Percentiles rank a stretch among this genome's conserved stretches.
Evolutionary conservation across 768 basidiomycete genomes (phyloP).

Genomic region (Lyophyllum decastes): DNA sequence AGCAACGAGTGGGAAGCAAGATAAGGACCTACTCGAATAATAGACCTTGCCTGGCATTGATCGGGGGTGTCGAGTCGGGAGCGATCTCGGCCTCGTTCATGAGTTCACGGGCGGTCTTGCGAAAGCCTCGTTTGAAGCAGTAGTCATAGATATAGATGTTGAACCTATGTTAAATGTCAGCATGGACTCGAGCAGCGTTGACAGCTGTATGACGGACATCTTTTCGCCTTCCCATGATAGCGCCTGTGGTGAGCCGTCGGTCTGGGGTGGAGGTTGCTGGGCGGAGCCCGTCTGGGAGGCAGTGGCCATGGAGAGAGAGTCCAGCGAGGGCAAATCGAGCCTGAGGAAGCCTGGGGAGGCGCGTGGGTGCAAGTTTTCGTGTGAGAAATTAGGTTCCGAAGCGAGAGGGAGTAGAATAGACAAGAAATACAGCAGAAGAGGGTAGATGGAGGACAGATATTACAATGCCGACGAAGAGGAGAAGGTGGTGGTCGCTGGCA

Average conservation of each 20-base stretch:
- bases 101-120: constrained; percentile 71
- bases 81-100: constrained; percentile 67
- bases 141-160: constrained; percentile 91
- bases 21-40: constrained; percentile 70
- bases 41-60: constrained; percentile 81
- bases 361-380: constrained; percentile 16
- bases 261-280: constrained; percentile 24
- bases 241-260: constrained; percentile 21
- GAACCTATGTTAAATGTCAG: constrained; percentile 53
- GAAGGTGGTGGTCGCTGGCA: constrained; percentile 16
- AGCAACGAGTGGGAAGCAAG: constrained; percentile 12
- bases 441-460: constrained; percentile 3
- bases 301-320: constrained; percentile 27
- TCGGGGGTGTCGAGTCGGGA: constrained; percentile 66
- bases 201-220: neutral
- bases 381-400: constrained; percentile 22
- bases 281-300: constrained; percentile 24
- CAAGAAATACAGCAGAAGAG: constrained; percentile 7
- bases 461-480: constrained; percentile 11
- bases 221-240: constrained; percentile 20
- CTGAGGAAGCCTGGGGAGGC: constrained; percentile 4
- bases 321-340: constrained; percentile 6
- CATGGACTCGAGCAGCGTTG: constrained; percentile 1
- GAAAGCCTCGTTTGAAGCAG: constrained; percentile 77
- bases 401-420: constrained; percentile 9